These are phyloP conservation scores for Daldinia vernicosa DNA, from an alignment of 495 filamentous ascomycete species.

Conservation along the genomic window DNA sequence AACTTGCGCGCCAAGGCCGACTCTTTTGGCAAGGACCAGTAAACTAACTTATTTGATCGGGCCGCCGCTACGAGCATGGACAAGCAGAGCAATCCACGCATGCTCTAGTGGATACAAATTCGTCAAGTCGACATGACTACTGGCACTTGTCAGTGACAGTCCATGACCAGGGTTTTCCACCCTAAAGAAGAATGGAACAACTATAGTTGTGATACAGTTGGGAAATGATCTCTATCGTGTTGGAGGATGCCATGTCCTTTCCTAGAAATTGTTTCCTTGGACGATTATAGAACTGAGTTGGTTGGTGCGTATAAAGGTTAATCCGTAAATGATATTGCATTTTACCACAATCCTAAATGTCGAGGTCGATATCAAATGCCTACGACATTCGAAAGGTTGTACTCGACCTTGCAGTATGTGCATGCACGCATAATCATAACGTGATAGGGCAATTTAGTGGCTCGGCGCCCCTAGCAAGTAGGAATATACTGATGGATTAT, in stretches of 20 bases:
- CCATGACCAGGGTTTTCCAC: neutral
- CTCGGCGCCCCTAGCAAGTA: neutral
- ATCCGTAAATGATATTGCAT: slow-evolving; percentile 10
- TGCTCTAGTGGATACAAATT: slow-evolving; percentile 30
- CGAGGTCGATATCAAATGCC: neutral
- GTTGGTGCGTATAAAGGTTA: slow-evolving; percentile 32
- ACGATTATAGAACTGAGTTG: slow-evolving; percentile 33
- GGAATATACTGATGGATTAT: neutral
- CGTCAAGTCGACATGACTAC: slow-evolving; percentile 20
- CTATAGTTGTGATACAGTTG: slow-evolving; percentile 17
- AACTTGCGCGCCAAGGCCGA: slow-evolving; percentile 93
- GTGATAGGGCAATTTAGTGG: neutral
- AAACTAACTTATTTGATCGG: slow-evolving; percentile 36
- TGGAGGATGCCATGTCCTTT: slow-evolving; percentile 10
- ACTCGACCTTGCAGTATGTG: neutral
- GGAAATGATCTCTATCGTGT: slow-evolving; percentile 23
- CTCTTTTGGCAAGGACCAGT: slow-evolving; percentile 69
- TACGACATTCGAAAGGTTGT: neutral
- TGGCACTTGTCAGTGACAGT: slow-evolving; percentile 7
- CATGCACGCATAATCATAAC: neutral
- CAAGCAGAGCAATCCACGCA: slow-evolving; percentile 21
- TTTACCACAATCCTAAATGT: neutral
- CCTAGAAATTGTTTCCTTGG: slow-evolving; percentile 33
- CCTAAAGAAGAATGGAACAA: slow-evolving; percentile 14
- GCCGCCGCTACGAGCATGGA: slow-evolving; percentile 25